Base-by-base conservation (phyloP, 2,329 filamentous ascomycete species). In the Fusarium beomiforme region DNA sequence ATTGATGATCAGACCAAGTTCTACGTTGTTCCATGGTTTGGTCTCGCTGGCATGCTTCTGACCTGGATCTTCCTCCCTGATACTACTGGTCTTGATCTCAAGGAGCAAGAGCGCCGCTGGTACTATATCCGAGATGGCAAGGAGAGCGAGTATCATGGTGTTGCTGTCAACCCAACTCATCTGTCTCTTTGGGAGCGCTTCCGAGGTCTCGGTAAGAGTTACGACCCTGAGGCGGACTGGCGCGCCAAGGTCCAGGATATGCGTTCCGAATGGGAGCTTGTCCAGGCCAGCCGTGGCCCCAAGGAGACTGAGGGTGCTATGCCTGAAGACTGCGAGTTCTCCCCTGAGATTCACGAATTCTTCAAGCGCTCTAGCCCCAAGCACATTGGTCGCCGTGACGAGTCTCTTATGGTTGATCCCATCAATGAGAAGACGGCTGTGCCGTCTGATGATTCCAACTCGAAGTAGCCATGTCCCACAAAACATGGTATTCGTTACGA, bases 91-190 rank as follows among this genome's bases (percentile, higher is more conserved):
- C 92, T 98, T 41, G 95, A 98, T 79, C 90, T 98, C 70, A 97
- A 97, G 87, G 95, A 98, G 83, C 95, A 98, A 84, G 95, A 98
- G 84, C 93, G 95, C 71, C 91, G 95, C 77, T 98, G 95, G 95
- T 83, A 87, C 61, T 98, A 92, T 83, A 93, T 98, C 80, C 91
- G 93, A 65, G 85, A 89, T 5, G 94, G 94, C 68, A 90, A 90
- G 66, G 91, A 91, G 73, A 69, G 89, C 33, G 93, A 98, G 51
- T 98, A 98, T 85, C 95, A 97, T 83, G 95, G 95, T 73, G 91
- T 97, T 58, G 95, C 95, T 66, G 90, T 98, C 65, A 94, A 98
- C 85, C 92, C 93, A 50, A 89, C 92, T 80, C 95, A 98, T 79
- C 84, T 98, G 70, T 95, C 92, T 10, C 80, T 95, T 55, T 98